These are phyloP conservation scores for Spirogloea muscicola DNA, from an alignment of 139 green algal genomes.

Conservation along the genomic window DNA sequence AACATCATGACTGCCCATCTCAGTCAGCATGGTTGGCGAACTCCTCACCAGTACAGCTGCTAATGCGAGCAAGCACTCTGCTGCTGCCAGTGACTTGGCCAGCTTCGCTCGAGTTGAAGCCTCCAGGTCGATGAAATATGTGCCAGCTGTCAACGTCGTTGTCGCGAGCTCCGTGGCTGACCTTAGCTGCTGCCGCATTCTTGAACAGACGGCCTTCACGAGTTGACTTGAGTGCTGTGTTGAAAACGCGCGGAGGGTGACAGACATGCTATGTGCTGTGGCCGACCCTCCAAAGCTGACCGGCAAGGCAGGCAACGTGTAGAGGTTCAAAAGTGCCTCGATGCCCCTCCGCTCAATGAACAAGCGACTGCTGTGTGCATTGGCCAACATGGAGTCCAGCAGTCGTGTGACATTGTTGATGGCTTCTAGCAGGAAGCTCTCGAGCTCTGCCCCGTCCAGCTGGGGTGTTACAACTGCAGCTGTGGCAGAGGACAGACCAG, in stretches of 20 bases:
- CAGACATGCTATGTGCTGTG: slow-evolving; percentile 66
- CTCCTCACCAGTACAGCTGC: slow-evolving; percentile 11
- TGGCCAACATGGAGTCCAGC: slow-evolving; percentile 79
- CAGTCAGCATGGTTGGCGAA: slow-evolving; percentile 9
- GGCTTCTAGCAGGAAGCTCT: slow-evolving; percentile 66
- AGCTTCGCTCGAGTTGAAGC: slow-evolving; percentile 15
- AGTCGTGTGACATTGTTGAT: slow-evolving; percentile 68
- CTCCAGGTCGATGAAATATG: slow-evolving; percentile 24
- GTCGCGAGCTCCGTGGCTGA: too few relatives aligned
- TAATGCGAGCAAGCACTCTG: slow-evolving; percentile 32
- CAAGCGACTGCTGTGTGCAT: slow-evolving; percentile 48
- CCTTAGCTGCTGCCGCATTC: too few relatives aligned
- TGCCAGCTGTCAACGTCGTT: too few relatives aligned
- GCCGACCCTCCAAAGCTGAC: slow-evolving; percentile 70
- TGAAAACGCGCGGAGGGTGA: slow-evolving; percentile 64
- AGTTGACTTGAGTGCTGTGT: slow-evolving; percentile 21
- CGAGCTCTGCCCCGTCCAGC: slow-evolving; percentile 12
- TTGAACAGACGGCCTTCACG: too few relatives aligned
- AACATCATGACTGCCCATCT: slow-evolving; percentile 8
- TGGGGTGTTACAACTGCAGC: not conserved
- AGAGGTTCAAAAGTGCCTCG: slow-evolving; percentile 65
- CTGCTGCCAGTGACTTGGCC: not conserved
- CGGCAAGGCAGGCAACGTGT: slow-evolving; percentile 73
- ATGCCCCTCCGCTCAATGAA: slow-evolving; percentile 77
- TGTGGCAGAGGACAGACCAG: not conserved